Evolutionary conservation across 2,329 filamentous ascomycete genomes (phyloP).

Genomic region (Penicillium verrucosum): DNA sequence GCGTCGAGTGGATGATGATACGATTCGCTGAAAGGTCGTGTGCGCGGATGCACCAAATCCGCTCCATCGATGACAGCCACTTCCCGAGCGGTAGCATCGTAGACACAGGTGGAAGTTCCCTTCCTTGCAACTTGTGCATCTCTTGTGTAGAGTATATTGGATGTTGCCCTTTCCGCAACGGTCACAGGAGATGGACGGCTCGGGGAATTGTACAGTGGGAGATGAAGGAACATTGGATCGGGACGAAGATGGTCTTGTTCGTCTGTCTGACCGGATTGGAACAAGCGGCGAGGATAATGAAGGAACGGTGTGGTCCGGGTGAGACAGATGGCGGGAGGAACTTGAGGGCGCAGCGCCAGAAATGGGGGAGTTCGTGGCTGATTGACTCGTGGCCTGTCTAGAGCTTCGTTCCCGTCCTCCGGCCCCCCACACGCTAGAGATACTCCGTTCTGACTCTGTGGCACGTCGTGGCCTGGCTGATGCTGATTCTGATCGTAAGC

Average conservation of each 20-base stretch:
- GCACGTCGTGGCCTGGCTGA: slow-evolving; percentile 30
- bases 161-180: slow-evolving; percentile 69
- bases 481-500: slow-evolving; percentile 26
- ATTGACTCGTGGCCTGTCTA: slow-evolving; percentile 23
- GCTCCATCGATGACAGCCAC: slow-evolving; percentile 82
- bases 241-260: slow-evolving; percentile 34
- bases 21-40: slow-evolving; percentile 60
- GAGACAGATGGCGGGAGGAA: slow-evolving; percentile 1
- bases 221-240: slow-evolving; percentile 28
- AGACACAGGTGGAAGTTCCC: slow-evolving; percentile 78
- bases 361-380: slow-evolving; percentile 25
- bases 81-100: slow-evolving; percentile 71
- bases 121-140: slow-evolving; percentile 66
- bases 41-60: slow-evolving; percentile 76
- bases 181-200: slow-evolving; percentile 72
- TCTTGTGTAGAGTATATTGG: slow-evolving; percentile 82
- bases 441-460: slow-evolving; percentile 32
- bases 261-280: slow-evolving; percentile 19
- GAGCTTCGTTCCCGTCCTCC: slow-evolving; percentile 24
- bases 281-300: slow-evolving; percentile 19
- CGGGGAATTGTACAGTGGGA: slow-evolving; percentile 50
- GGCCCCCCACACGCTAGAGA: slow-evolving; percentile 25
- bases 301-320: slow-evolving; percentile 8
- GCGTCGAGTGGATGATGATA: slow-evolving; percentile 28
- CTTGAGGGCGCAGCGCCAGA: slow-evolving; percentile 9